Percentiles rank a stretch among this genome's conserved stretches.
Conservation (phyloP, 306 rosid species). For the Malus sylvestris region DNA sequence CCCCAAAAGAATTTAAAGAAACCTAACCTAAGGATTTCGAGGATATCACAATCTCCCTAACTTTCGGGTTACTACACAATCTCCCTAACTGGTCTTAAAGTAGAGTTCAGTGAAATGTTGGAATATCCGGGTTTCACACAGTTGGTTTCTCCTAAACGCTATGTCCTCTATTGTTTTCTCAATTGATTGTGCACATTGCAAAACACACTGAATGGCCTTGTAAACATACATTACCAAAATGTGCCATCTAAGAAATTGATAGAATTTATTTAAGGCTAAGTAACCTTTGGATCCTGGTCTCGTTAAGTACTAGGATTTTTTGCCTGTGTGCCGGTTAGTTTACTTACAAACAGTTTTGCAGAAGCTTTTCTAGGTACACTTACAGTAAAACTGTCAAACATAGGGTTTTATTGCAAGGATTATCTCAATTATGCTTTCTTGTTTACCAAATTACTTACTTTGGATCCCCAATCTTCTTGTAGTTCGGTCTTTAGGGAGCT, state of each 20-base stretch:
- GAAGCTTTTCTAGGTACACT: not conserved
- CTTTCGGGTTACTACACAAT: too few species aligned
- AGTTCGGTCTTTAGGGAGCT: slow-evolving; percentile 80
- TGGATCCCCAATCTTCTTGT: slow-evolving; percentile 18
- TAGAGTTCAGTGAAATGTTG: not conserved
- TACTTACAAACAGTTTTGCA: not conserved
- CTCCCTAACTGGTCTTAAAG: not conserved
- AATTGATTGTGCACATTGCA: not conserved
- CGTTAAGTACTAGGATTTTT: not conserved
- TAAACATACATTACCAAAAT: not conserved
- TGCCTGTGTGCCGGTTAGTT: not conserved
- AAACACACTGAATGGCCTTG: not conserved
- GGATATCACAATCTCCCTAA: too few species aligned
- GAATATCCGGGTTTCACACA: not conserved
- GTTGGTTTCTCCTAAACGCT: not conserved
- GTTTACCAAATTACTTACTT: not conserved
- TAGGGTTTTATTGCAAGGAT: not conserved
- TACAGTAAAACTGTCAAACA: not conserved
- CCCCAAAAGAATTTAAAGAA: not conserved
- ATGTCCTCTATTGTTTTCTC: not conserved
- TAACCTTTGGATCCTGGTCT: not conserved
- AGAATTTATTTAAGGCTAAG: not conserved
- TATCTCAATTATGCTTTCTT: not conserved
- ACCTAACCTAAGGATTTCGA: not conserved
- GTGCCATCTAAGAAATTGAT: not conserved